phyloP scores from a whole-genome alignment of 176 grass and related monocot genomes.

The Avena atlantica region DNA sequence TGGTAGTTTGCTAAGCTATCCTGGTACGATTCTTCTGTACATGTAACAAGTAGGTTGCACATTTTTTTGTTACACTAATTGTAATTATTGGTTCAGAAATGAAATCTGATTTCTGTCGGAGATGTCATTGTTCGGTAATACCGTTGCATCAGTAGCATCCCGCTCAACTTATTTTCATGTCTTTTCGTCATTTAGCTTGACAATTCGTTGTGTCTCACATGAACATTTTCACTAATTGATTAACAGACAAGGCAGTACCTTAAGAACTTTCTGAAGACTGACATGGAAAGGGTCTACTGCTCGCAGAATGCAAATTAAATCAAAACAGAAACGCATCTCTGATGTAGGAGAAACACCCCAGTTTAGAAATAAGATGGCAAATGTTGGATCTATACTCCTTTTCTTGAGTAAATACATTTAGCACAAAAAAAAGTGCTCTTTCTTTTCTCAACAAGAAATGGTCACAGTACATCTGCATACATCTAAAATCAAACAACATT shows the following conservation, averaged over 20 bases:
- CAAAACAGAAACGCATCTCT: not conserved
- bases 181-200: not conserved
- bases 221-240: not conserved
- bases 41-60: constrained; percentile 42
- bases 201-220: not conserved
- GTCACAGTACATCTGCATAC: not conserved
- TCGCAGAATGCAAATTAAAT: not conserved
- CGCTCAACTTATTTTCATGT: not conserved
- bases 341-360: not conserved
- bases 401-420: constrained; percentile 1
- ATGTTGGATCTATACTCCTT: not conserved
- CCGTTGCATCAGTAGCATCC: not conserved
- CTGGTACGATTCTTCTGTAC: constrained; percentile 44
- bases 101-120: not conserved
- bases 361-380: not conserved
- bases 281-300: not conserved
- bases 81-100: constrained; percentile 27
- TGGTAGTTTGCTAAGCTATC: not conserved
- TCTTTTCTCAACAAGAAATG: not conserved
- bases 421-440: not conserved
- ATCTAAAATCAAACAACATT: not conserved
- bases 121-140: not conserved
- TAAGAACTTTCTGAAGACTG: not conserved
- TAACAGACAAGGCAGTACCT: not conserved
- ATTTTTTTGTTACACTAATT: not conserved